These are phyloP conservation scores for Trifolium subterraneum DNA, from an alignment of 306 rosid species.

Conservation along the genomic window DNA sequence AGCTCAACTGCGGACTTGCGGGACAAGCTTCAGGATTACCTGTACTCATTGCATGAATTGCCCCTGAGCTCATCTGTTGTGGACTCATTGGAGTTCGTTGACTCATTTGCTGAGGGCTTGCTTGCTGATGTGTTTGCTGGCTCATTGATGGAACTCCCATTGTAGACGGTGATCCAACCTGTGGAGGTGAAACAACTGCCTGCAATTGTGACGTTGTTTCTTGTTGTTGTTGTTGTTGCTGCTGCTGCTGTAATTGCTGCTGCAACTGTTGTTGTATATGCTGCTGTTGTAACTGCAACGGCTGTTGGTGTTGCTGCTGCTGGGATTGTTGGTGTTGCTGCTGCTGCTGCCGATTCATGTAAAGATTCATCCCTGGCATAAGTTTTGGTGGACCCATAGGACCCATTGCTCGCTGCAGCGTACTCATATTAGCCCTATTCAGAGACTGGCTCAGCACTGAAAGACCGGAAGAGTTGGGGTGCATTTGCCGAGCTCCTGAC, in stretches of 20 bases:
- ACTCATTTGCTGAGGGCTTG: conserved; percentile 89
- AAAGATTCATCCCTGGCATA: conserved; percentile 63
- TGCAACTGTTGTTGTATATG: conserved; percentile 45
- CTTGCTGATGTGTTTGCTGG: conserved; percentile 78
- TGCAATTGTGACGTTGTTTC: conserved; percentile 77
- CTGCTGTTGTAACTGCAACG: conserved; percentile 42
- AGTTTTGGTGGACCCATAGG: conserved; percentile 92
- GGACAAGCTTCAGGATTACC: conserved; percentile 96
- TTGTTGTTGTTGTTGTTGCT: conserved; percentile 74
- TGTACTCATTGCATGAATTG: conserved; percentile 79
- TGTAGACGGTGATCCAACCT: conserved; percentile 91
- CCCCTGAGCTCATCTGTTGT: conserved; percentile 85
- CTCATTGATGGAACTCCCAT: conserved; percentile 76
- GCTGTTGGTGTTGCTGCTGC: conserved; percentile 42
- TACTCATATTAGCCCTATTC: conserved; percentile 60
- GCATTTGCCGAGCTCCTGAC: conserved; percentile 77
- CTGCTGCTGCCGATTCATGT: conserved; percentile 75
- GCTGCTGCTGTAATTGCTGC: conserved; percentile 48
- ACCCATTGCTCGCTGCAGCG: conserved; percentile 73
- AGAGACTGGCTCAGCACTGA: conserved; percentile 74
- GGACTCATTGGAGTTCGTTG: conserved; percentile 99
- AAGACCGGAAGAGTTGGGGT: conserved; percentile 63
- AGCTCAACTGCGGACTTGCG: conserved; percentile 94
- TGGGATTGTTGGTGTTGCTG: conserved; percentile 52
- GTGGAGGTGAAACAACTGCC: conserved; percentile 82